Conservation (phyloP, 805 yeast genomes). For the Huiozyma sinensis region DNA sequence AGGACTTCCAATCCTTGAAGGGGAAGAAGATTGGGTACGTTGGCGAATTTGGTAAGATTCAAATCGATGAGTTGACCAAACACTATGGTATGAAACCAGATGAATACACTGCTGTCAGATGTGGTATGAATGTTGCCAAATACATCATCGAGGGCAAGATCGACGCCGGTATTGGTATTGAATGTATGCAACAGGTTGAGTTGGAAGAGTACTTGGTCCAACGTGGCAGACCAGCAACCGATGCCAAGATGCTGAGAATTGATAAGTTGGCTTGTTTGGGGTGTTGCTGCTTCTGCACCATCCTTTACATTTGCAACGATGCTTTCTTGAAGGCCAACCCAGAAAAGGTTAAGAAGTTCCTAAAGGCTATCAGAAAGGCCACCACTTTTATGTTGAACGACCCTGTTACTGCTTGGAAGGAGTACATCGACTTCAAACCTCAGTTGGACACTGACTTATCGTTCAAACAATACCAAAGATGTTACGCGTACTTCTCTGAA, state of each 20-base stretch:
- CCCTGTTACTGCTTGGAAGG: conserved; percentile 39
- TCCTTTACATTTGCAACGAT: conserved; percentile 44
- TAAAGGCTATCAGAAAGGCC: conserved; percentile 41
- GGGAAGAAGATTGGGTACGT: conserved; percentile 48
- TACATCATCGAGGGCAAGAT: conserved; percentile 44
- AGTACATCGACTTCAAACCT: conserved; percentile 39
- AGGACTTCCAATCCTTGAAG: conserved; percentile 40
- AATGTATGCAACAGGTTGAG: conserved; percentile 49
- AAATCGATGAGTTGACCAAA: conserved; percentile 44
- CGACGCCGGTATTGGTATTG: conserved; percentile 50
- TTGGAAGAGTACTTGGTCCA: conserved; percentile 38
- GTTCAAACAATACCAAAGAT: conserved; percentile 40
- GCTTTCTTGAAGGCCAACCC: conserved; percentile 37
- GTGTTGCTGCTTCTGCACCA: conserved; percentile 50
- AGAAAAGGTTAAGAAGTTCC: conserved; percentile 34
- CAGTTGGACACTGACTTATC: conserved; percentile 33
- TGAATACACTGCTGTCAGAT: conserved; percentile 47
- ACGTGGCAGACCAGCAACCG: conserved; percentile 35
- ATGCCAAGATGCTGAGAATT: conserved; percentile 46
- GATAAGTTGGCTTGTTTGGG: conserved; percentile 47
- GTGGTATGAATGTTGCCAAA: conserved; percentile 52
- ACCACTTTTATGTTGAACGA: conserved; percentile 37
- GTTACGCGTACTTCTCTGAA: conserved; percentile 35
- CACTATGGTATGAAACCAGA: conserved; percentile 46
- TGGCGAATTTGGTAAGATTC: conserved; percentile 51